A percentile compares a stretch with the other conserved stretches of the same genome.
Evolutionary conservation across 495 filamentous ascomycete species (phyloP).

Genomic region (Penicillium angulare): DNA sequence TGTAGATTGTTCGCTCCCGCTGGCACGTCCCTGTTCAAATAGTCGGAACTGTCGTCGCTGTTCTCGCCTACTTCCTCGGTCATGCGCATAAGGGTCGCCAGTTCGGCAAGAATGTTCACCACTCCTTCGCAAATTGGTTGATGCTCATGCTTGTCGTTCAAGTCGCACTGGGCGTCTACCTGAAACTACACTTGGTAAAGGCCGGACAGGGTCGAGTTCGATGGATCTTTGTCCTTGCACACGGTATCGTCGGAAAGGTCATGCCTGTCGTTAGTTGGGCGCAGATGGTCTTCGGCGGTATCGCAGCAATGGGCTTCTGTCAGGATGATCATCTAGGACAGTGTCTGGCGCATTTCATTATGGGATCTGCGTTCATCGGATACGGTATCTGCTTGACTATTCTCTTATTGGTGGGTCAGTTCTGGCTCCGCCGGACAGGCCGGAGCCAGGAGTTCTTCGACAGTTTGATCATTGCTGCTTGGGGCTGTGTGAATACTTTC

Average conservation of each 20-base stretch:
- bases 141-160: conserved; percentile 78
- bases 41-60: conserved; percentile 67
- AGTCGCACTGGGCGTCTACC: conserved; percentile 77
- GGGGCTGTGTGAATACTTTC: conserved; percentile 97
- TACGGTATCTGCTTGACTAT: conserved; percentile 89
- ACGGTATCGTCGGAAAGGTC: conserved; percentile 79
- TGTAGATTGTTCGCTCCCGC: conserved; percentile 77
- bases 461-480: conserved; percentile 81
- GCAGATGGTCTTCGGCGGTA: conserved; percentile 96
- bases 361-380: conserved; percentile 94
- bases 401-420: conserved; percentile 81
- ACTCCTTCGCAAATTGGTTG: conserved; percentile 71
- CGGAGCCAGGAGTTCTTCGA: conserved; percentile 98
- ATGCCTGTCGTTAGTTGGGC: conserved; percentile 88
- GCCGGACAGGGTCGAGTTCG: conserved; percentile 80
- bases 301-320: conserved; percentile 92
- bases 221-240: conserved; percentile 64
- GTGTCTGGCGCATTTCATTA: conserved; percentile 96
- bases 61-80: conserved; percentile 86
- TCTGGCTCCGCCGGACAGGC: conserved; percentile 80
- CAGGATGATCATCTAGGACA: conserved; percentile 88
- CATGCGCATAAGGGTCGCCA: conserved; percentile 87
- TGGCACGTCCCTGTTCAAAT: conserved; percentile 94
- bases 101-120: conserved; percentile 81
- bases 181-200: conserved; percentile 83